A percentile compares a stretch with the other conserved stretches of the same genome.
Evolutionary conservation across 352 stramenopile species (phyloP).

Genomic region (Pythium oligandrum): DNA sequence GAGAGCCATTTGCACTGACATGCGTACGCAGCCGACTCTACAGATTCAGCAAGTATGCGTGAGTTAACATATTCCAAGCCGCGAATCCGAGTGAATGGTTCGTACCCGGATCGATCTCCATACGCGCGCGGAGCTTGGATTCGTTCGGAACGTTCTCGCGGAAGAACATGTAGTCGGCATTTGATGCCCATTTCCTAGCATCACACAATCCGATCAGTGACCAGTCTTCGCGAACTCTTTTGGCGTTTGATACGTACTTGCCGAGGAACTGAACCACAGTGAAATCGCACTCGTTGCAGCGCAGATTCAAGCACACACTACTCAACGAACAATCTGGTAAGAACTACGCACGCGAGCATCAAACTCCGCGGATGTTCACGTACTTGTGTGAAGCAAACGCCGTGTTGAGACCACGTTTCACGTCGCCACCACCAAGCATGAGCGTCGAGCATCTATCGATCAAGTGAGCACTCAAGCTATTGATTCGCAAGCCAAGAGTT

Average conservation of each 20-base stretch:
- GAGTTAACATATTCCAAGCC: too few relatives aligned
- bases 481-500: too few relatives aligned
- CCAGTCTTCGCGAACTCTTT: too few relatives aligned
- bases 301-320: constrained; percentile 63
- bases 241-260: constrained; percentile 33
- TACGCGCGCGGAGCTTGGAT: constrained; percentile 54
- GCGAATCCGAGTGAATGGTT: background rate
- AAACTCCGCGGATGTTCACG: background rate
- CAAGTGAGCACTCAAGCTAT: background rate
- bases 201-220: too few relatives aligned
- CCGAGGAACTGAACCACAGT: constrained; percentile 68
- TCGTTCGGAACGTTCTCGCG: constrained; percentile 76
- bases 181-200: constrained; percentile 57
- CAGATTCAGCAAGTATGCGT: background rate
- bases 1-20: constrained; percentile 83
- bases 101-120: constrained; percentile 48
- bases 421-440: constrained; percentile 42
- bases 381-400: constrained; percentile 51
- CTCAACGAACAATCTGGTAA: background rate
- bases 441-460: constrained; percentile 47
- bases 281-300: constrained; percentile 84
- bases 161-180: constrained; percentile 84
- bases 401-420: constrained; percentile 55
- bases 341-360: constrained; percentile 1
- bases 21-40: constrained; percentile 60